Conservation (phyloP, 2,329 filamentous ascomycete species). For the Colletotrichum euphorbiae region DNA sequence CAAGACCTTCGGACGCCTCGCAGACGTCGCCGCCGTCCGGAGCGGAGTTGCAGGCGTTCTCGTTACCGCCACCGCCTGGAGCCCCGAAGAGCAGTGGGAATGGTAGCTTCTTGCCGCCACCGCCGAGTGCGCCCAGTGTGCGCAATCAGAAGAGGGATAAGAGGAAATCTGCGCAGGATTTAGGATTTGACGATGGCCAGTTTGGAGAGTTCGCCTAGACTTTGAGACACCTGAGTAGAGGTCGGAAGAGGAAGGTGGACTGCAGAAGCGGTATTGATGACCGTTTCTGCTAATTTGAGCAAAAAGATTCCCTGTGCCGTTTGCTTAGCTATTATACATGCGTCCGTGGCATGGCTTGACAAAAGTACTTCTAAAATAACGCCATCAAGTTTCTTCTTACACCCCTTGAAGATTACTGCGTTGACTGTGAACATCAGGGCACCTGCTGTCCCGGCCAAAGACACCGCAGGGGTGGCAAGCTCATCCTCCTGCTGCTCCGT, state of each 20-base stretch:
- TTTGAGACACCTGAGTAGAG: not conserved
- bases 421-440: not conserved
- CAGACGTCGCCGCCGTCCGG: constrained; percentile 30
- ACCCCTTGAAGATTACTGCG: not conserved
- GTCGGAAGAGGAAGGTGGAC: not conserved
- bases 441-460: constrained; percentile 44
- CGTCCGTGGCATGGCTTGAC: not conserved
- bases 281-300: constrained; percentile 11
- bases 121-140: constrained; percentile 71
- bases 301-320: constrained; percentile 21
- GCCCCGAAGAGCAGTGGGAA: constrained; percentile 46
- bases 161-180: constrained; percentile 68
- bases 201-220: constrained; percentile 82
- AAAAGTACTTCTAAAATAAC: not conserved
- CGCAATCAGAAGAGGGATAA: constrained; percentile 69
- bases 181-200: constrained; percentile 89
- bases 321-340: constrained; percentile 4
- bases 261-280: not conserved
- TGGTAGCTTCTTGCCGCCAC: constrained; percentile 67
- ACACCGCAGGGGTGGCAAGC: constrained; percentile 47
- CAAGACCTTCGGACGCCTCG: constrained; percentile 48
- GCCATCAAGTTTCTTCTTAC: not conserved
- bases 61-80: constrained; percentile 77
- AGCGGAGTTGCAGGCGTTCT: constrained; percentile 67
- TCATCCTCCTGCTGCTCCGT: constrained; percentile 46